A percentile compares a stretch with the other conserved stretches of the same genome.
These are phyloP conservation scores for Avena insularis DNA, from an alignment of 176 grass and related monocot genomes.

Conservation along the genomic window DNA sequence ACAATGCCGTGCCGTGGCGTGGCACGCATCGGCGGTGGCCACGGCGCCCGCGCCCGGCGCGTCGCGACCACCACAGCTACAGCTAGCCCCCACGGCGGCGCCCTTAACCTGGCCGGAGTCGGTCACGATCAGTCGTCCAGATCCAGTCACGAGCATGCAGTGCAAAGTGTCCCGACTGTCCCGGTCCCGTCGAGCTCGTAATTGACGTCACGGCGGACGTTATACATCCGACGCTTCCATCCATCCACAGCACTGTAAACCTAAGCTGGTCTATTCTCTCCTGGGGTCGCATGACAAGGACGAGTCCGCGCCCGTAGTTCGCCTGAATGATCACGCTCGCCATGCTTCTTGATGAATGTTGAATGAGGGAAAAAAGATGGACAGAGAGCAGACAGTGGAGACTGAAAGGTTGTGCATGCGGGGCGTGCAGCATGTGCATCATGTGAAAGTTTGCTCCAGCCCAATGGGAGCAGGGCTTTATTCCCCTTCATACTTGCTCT, in stretches of 20 bases:
- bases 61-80: not conserved
- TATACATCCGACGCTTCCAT: not conserved
- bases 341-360: too few relatives aligned
- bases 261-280: too few relatives aligned
- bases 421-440: too few relatives aligned
- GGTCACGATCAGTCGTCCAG: not conserved
- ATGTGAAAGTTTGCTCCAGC: not conserved
- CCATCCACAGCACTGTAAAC: not conserved
- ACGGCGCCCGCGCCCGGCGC: not conserved
- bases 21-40: not conserved
- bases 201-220: conserved; percentile 29
- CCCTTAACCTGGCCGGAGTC: not conserved
- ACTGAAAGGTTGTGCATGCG: too few relatives aligned
- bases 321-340: not conserved
- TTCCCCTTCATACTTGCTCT: too few relatives aligned
- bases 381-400: too few relatives aligned
- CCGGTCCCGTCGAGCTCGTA: not conserved
- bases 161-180: not conserved
- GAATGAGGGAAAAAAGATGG: too few relatives aligned
- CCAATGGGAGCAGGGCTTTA: not conserved
- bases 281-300: too few relatives aligned
- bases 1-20: not conserved
- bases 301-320: not conserved
- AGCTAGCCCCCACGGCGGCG: not conserved
- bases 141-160: not conserved